Conservation (phyloP, 2,329 filamentous ascomycete genomes). For the Sclerotinia spermophila region DNA sequence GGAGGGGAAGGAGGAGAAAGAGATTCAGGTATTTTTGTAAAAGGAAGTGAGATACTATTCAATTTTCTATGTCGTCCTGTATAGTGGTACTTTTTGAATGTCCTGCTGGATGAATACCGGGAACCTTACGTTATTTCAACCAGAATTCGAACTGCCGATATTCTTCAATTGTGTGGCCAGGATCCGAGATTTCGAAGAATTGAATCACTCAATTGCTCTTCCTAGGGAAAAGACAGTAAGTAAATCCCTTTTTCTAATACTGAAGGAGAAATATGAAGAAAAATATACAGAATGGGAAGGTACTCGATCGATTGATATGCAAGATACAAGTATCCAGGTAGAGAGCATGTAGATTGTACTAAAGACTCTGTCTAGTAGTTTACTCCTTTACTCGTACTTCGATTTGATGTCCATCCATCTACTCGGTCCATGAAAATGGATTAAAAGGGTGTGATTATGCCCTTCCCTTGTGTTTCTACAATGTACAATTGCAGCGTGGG, state of each 20-base stretch:
- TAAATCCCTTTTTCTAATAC: neutral
- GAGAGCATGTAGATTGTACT: neutral
- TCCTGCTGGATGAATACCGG: neutral
- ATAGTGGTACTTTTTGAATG: no score
- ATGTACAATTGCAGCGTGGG: conserved; percentile 10
- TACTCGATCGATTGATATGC: neutral
- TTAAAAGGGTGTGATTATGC: neutral
- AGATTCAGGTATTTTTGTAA: neutral
- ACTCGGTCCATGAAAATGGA: conserved; percentile 1
- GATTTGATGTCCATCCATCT: neutral
- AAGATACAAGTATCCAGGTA: no score
- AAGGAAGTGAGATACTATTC: neutral
- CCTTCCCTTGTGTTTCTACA: neutral
- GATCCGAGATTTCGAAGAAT: neutral
- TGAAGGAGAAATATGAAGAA: neutral
- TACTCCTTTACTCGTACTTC: neutral
- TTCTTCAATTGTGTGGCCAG: neutral
- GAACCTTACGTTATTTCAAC: neutral
- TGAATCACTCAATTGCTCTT: neutral
- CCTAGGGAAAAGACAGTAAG: neutral
- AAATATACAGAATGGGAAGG: neutral
- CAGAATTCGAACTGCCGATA: neutral
- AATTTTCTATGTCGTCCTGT: neutral
- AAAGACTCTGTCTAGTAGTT: neutral
- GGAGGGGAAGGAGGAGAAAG: neutral